These are phyloP conservation scores for Ophiostoma tasmaniense DNA, from an alignment of 2,329 filamentous ascomycete genomes.

Conservation along the genomic window DNA sequence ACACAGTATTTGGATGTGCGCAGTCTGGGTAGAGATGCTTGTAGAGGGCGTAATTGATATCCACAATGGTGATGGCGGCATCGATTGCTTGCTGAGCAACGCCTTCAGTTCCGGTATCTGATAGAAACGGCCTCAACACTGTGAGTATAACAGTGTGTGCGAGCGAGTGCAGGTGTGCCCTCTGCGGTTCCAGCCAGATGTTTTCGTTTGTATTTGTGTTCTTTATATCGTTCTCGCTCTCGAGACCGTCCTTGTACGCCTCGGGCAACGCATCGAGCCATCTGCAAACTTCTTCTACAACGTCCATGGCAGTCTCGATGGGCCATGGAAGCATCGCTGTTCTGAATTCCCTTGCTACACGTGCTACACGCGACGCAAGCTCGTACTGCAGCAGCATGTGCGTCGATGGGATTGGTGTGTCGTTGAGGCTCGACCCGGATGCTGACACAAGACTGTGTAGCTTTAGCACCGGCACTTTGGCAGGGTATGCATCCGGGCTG, in stretches of 20 bases:
- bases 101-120: background rate
- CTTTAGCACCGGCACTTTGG: conserved; percentile 28
- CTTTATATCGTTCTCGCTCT: background rate
- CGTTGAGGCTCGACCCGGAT: background rate
- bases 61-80: background rate
- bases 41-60: background rate
- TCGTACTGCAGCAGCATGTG: conserved; percentile 7
- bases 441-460: conserved; percentile 9
- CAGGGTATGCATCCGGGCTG: conserved; percentile 31
- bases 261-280: background rate
- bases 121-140: background rate
- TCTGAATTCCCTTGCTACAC: background rate
- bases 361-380: background rate
- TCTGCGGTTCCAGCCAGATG: background rate
- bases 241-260: background rate
- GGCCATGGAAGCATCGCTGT: background rate
- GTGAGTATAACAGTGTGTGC: background rate
- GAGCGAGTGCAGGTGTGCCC: background rate
- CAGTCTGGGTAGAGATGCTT: background rate
- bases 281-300: background rate
- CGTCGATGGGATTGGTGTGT: background rate
- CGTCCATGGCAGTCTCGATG: background rate
- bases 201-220: background rate
- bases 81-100: background rate
- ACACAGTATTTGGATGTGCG: background rate